A percentile compares a stretch with the other conserved stretches of the same genome.
These are phyloP conservation scores for Flagelloscypha sp. DNA, from an alignment of 768 basidiomycete genomes.

Conservation along the genomic window DNA sequence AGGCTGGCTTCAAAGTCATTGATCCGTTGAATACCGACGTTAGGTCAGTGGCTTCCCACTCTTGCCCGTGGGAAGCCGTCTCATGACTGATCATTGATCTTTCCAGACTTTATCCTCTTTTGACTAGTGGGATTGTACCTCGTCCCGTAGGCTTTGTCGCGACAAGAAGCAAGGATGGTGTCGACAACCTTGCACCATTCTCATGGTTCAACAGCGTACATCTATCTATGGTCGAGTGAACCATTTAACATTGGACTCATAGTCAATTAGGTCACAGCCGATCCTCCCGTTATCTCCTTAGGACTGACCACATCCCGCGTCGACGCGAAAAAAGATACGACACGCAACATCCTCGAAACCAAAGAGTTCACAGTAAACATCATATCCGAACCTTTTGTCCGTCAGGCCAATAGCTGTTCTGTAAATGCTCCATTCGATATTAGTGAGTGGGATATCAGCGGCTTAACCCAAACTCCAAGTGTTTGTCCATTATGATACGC, in stretches of 20 bases:
- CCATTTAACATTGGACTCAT: constrained; percentile 11
- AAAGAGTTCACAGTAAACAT: constrained; percentile 67
- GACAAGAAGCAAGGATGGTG: constrained; percentile 40
- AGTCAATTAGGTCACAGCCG: constrained; percentile 61
- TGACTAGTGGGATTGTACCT: constrained; percentile 54
- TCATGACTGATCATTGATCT: too few relatives aligned
- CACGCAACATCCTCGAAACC: constrained; percentile 53
- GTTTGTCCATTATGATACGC: constrained; percentile 27
- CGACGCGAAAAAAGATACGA: constrained; percentile 49
- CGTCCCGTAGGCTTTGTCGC: constrained; percentile 66
- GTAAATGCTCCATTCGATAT: constrained; percentile 45
- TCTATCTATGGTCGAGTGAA: constrained; percentile 1
- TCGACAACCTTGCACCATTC: constrained; percentile 57
- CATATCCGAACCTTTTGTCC: constrained; percentile 57
- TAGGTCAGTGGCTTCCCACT: too few relatives aligned
- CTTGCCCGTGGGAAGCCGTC: too few relatives aligned
- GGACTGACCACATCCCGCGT: constrained; percentile 32
- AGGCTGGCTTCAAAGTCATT: too few relatives aligned
- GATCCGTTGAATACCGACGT: too few relatives aligned
- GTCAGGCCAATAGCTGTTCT: constrained; percentile 48
- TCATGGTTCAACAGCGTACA: constrained; percentile 34
- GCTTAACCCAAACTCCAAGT: constrained; percentile 44
- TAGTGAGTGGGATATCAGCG: constrained; percentile 56
- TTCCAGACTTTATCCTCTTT: constrained; percentile 46
- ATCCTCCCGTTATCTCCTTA: constrained; percentile 62